Evolutionary conservation across 352 stramenopile species (phyloP).

Genomic region (Phytophthora cryptogea): DNA sequence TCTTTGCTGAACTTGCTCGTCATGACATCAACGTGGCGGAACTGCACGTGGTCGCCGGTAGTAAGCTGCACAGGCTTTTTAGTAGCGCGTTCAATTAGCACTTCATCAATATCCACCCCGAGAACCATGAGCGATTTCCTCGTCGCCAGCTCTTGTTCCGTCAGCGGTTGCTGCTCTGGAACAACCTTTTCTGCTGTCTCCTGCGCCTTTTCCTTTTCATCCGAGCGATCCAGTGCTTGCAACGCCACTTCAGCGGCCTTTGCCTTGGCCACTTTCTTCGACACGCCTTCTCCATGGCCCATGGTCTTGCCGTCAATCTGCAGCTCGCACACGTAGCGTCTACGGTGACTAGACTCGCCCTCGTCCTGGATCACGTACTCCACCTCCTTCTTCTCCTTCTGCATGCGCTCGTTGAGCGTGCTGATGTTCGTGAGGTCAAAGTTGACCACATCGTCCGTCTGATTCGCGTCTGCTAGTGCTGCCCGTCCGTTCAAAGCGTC

Average conservation of each 20-base stretch:
- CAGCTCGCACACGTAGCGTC: constrained; percentile 66
- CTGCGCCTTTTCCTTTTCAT: constrained; percentile 14
- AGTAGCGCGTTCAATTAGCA: constrained; percentile 59
- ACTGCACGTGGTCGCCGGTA: constrained; percentile 49
- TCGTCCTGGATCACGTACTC: constrained; percentile 66
- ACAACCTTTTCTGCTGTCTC: constrained; percentile 11
- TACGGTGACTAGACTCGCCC: constrained; percentile 56
- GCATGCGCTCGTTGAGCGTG: constrained; percentile 67
- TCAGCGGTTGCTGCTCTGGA: constrained; percentile 27
- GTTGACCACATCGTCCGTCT: constrained; percentile 39
- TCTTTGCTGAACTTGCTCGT: constrained; percentile 46
- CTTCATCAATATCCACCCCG: constrained; percentile 75
- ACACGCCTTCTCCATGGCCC: constrained; percentile 64
- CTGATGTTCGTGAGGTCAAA: constrained; percentile 69
- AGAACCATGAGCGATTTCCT: constrained; percentile 60
- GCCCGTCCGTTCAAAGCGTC: constrained; percentile 49
- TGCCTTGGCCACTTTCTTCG: constrained; percentile 83
- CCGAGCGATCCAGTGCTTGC: constrained; percentile 16
- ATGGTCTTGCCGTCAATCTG: constrained; percentile 53
- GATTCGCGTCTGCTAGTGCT: constrained; percentile 6
- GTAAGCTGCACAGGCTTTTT: constrained; percentile 42
- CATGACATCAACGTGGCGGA: constrained; percentile 65
- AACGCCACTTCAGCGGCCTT: constrained; percentile 66
- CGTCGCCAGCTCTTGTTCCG: constrained; percentile 25
- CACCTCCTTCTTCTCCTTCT: constrained; percentile 67